phyloP scores from a whole-genome alignment of 805 yeast species.

The Ogataea trehaloabstinens region DNA sequence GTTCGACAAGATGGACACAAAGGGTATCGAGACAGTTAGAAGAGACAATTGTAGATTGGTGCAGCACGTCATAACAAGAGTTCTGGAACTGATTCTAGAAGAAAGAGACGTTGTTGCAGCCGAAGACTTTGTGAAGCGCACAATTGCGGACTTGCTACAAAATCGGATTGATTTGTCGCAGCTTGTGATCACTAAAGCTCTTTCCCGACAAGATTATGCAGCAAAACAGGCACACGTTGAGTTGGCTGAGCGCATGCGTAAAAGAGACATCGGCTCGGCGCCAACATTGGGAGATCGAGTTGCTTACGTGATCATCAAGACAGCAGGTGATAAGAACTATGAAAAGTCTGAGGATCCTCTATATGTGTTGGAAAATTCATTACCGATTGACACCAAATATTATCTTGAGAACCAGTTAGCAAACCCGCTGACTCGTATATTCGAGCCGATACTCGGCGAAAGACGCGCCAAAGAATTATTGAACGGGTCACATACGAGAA shows the following conservation, averaged over 20 bases:
- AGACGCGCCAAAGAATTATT: slow-evolving; percentile 74
- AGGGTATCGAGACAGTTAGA: slow-evolving; percentile 97
- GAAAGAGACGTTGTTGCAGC: slow-evolving; percentile 87
- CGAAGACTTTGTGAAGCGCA: slow-evolving; percentile 75
- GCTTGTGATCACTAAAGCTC: slow-evolving; percentile 88
- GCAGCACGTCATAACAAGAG: slow-evolving; percentile 90
- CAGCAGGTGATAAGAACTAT: slow-evolving; percentile 82
- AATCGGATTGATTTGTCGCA: slow-evolving; percentile 91
- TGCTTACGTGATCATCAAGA: slow-evolving; percentile 87
- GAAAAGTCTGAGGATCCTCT: slow-evolving; percentile 97
- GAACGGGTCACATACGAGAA: slow-evolving; percentile 81
- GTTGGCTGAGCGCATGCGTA: slow-evolving; percentile 90
- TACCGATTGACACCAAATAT: slow-evolving; percentile 92
- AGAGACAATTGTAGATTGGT: slow-evolving; percentile 96
- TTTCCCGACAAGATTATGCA: slow-evolving; percentile 86
- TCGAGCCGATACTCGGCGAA: slow-evolving; percentile 93
- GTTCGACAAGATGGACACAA: slow-evolving; percentile 95
- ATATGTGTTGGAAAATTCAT: slow-evolving; percentile 84
- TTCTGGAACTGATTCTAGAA: slow-evolving; percentile 78
- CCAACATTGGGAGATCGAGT: slow-evolving; percentile 97
- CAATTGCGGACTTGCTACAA: slow-evolving; percentile 87
- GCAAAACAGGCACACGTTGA: slow-evolving; percentile 98
- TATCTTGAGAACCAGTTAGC: slow-evolving; percentile 89
- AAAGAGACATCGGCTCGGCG: slow-evolving; percentile 96
- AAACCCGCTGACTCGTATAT: slow-evolving; percentile 89